Base-by-base conservation (phyloP, 208 protist species). In the Vickermania ingenoplastis region DNA sequence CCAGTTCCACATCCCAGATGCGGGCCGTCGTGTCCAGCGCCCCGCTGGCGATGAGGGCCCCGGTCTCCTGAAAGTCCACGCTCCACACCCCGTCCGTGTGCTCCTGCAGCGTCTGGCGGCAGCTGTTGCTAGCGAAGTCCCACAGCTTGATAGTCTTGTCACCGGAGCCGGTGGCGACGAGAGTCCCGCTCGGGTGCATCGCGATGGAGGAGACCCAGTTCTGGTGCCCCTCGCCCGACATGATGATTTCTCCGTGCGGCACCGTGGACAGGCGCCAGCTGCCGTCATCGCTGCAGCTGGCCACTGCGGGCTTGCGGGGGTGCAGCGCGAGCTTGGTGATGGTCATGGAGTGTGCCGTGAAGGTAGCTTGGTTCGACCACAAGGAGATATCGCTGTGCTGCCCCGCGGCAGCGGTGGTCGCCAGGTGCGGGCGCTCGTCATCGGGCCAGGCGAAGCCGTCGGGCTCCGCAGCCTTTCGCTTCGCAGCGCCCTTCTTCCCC, bases 81-180 rank as follows among this genome's bases (percentile, higher is more conserved):
- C 79, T 77, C 96, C 96, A 98, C 11, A 98, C 93, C 23, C 90
- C 86, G 61, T 98, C 90, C 21, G 95, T 96, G 79, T 99, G 97
- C 31, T 91, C 96, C 2, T 59, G 72, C 23, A 98, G 75, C 0
- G 96, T 98, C 13, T 70, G 49, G 41, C 59, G 57, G 69, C 95
- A 98, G 36, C 72, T 73, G 52, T 83, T 86, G 59, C 58, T 92
- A 29, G 78, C 77, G 55, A 98, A 97, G 73, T 98, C 95, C 97
- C 97, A 99, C 24, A 99, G 56, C 77, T 97, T 97, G 41, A 98
- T 85, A 1, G 95, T 97, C 64, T 94, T 89, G 65, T 99, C 97
- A 7, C 95, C 97, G n/a, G 91, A 96, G 14, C 72, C 79, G 7
- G 97, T 98, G 1, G 91, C 96, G 5, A 97, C 72, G 75, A 97